These are phyloP conservation scores for Starmerella davenportii DNA, from an alignment of 805 yeast genomes.

Conservation along the genomic window DNA sequence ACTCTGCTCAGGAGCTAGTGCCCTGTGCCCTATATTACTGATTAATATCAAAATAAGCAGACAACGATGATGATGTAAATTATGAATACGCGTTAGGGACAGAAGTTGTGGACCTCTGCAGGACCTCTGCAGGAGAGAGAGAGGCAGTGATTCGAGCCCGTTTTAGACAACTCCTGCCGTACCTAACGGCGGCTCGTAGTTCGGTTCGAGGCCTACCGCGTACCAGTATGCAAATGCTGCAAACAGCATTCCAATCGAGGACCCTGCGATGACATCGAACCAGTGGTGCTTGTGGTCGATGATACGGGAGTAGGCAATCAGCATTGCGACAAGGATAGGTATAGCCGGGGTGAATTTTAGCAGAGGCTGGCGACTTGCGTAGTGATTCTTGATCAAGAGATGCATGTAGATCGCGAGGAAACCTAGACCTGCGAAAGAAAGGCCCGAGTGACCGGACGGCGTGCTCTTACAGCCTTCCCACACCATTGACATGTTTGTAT, in stretches of 20 bases:
- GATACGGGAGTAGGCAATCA: conserved; percentile 71
- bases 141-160: too few species aligned
- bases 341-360: background rate
- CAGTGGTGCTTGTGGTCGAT: conserved; percentile 91
- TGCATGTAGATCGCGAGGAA: conserved; percentile 32
- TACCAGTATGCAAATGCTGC: conserved; percentile 40
- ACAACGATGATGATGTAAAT: background rate
- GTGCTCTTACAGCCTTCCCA: conserved; percentile 38
- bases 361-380: background rate
- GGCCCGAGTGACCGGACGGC: conserved; percentile 41
- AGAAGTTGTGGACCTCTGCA: too few species aligned
- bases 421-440: conserved; percentile 34
- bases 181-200: too few species aligned
- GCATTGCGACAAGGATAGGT: conserved; percentile 41
- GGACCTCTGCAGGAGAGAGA: too few species aligned
- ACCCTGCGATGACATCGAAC: conserved; percentile 63
- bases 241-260: conserved; percentile 40
- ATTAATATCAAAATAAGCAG: background rate
- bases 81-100: too few species aligned
- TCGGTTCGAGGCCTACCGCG: conserved; percentile 2
- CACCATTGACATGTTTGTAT: conserved; percentile 18
- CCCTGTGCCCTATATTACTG: background rate
- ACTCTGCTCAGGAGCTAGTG: background rate
- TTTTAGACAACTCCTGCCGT: too few species aligned
- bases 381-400: background rate